These are phyloP conservation scores for Alloteropsis semialata DNA, from an alignment of 176 grass and related monocot genomes.

Conservation along the genomic window DNA sequence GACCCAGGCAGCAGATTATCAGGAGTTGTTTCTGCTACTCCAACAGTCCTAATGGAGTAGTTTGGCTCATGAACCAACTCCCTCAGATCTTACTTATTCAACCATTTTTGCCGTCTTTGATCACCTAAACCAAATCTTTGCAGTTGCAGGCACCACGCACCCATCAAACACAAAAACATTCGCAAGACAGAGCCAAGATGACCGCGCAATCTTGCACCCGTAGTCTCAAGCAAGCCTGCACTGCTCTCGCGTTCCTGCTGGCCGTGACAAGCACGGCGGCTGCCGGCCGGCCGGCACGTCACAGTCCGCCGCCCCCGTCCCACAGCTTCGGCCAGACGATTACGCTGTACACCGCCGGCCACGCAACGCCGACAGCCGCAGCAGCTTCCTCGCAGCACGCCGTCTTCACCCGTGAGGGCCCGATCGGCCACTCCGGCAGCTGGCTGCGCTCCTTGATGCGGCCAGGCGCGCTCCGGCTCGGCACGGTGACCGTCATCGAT, in stretches of 20 bases:
- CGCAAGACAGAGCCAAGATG: slow-evolving; percentile 26
- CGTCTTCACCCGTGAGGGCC: slow-evolving; percentile 32
- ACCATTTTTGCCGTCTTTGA: not conserved
- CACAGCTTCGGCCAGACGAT: slow-evolving; percentile 38
- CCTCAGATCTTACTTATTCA: not conserved
- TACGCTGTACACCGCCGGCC: slow-evolving; percentile 49
- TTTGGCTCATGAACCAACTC: slow-evolving; percentile 35
- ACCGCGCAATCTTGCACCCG: not conserved
- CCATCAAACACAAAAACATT: not conserved
- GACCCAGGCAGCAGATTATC: no score
- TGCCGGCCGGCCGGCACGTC: slow-evolving; percentile 19
- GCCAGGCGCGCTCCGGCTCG: slow-evolving; percentile 21
- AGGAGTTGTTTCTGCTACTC: not conserved
- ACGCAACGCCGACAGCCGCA: not conserved
- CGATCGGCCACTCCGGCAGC: slow-evolving; percentile 15
- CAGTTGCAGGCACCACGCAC: not conserved
- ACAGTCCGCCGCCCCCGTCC: not conserved
- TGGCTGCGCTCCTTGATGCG: slow-evolving; percentile 54
- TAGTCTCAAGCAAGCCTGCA: not conserved
- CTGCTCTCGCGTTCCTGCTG: slow-evolving; percentile 45
- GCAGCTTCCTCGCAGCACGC: slow-evolving; percentile 4
- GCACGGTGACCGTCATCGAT: slow-evolving; percentile 44
- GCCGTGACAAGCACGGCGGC: slow-evolving; percentile 10
- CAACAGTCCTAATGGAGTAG: slow-evolving; percentile 19
- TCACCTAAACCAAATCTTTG: not conserved